Conservation (phyloP, 2,329 filamentous ascomycete genomes). For the Arthrinium puccinioides region DNA sequence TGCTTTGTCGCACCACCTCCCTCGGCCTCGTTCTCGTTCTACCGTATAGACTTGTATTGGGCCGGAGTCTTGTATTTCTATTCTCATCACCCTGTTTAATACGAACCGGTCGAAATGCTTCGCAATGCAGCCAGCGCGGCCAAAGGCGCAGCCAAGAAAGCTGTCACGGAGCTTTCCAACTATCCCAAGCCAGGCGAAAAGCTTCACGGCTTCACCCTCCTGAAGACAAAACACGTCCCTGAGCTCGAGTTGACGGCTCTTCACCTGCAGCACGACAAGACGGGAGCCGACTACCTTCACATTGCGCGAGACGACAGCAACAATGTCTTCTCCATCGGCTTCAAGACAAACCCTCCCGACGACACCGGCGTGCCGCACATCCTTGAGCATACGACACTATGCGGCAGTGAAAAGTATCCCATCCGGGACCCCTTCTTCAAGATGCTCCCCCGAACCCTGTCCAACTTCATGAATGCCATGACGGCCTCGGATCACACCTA, state of each 20-base stretch:
- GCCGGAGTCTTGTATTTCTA: too few relatives aligned
- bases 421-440: conserved; percentile 99
- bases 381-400: conserved; percentile 93
- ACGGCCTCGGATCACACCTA: conserved; percentile 94
- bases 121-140: conserved; percentile 43
- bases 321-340: conserved; percentile 98
- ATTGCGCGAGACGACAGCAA: conserved; percentile 93
- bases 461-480: conserved; percentile 99
- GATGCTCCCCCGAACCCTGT: conserved; percentile 96
- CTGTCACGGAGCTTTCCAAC: conserved; percentile 68
- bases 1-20: too few relatives aligned
- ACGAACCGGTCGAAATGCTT: conserved; percentile 2
- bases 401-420: conserved; percentile 95
- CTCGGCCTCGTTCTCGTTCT: too few relatives aligned
- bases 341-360: conserved; percentile 97
- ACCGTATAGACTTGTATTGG: too few relatives aligned
- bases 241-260: conserved; percentile 90
- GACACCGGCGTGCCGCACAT: conserved; percentile 96
- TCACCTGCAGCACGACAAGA: conserved; percentile 88
- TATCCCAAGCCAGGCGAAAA: conserved; percentile 76
- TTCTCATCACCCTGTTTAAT: too few relatives aligned
- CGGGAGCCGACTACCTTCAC: conserved; percentile 91
- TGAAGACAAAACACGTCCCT: conserved; percentile 83
- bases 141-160: conserved; percentile 44
- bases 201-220: conserved; percentile 87